These are phyloP conservation scores for Massariosphaeria phaeospora DNA, from an alignment of 495 filamentous ascomycete species.

Conservation along the genomic window DNA sequence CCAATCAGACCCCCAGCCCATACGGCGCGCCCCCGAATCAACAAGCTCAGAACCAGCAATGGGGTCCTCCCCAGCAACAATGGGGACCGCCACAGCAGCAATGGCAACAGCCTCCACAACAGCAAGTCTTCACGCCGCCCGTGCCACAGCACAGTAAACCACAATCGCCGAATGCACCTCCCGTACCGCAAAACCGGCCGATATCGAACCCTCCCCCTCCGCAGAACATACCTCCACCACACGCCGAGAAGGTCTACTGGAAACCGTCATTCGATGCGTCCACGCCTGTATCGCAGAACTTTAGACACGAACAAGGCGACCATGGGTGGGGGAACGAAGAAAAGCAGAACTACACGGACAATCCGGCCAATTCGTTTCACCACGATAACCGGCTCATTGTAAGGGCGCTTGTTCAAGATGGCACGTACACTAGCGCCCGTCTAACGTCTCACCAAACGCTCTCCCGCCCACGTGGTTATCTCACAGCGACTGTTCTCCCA, in stretches of 20 bases:
- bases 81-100: constrained; percentile 12
- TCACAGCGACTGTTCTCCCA: constrained; percentile 36
- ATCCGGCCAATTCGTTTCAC: constrained; percentile 41
- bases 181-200: constrained; percentile 10
- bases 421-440: constrained; percentile 42
- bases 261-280: constrained; percentile 37
- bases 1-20: not conserved
- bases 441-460: constrained; percentile 42
- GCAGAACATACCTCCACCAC: not conserved
- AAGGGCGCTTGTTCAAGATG: constrained; percentile 39
- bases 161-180: constrained; percentile 9
- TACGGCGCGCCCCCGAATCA: not conserved
- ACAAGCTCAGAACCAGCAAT: constrained; percentile 3
- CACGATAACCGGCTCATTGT: constrained; percentile 42
- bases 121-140: constrained; percentile 11
- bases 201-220: constrained; percentile 6
- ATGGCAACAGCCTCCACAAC: constrained; percentile 3
- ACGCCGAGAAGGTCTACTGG: constrained; percentile 37
- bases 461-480: constrained; percentile 39
- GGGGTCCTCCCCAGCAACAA: constrained; percentile 3
- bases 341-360: constrained; percentile 43
- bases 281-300: constrained; percentile 38
- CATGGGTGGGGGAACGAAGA: constrained; percentile 49
- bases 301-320: constrained; percentile 42
- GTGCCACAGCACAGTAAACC: constrained; percentile 28